A percentile compares a stretch with the other conserved stretches of the same genome.
Conservation (phyloP, 306 rosid genomes). For the Vigna radiata region DNA sequence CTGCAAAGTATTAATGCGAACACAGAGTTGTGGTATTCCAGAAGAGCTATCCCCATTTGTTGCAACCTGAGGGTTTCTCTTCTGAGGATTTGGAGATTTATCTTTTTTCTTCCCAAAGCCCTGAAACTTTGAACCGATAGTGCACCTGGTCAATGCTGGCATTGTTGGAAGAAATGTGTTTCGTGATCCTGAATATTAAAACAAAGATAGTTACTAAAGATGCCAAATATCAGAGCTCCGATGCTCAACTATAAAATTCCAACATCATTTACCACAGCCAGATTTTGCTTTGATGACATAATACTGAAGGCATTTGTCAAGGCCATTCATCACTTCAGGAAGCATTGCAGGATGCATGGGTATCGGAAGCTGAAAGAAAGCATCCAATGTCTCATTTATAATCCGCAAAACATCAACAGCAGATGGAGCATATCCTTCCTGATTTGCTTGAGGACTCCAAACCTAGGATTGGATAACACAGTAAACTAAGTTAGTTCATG, state of each 20-base stretch:
- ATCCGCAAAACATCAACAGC: conserved; percentile 90
- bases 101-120: conserved; percentile 99
- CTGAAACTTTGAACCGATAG: conserved; percentile 84
- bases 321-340: conserved; percentile 91
- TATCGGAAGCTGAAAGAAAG: conserved; percentile 95
- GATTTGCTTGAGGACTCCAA: conserved; percentile 75
- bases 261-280: conserved; percentile 79
- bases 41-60: conserved; percentile 84
- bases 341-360: conserved; percentile 96
- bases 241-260: conserved; percentile 22
- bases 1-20: conserved; percentile 89
- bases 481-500: conserved; percentile 48
- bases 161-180: conserved; percentile 82
- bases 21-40: conserved; percentile 80
- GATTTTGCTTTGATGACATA: conserved; percentile 80
- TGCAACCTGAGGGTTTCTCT: conserved; percentile 88
- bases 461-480: conserved; percentile 61
- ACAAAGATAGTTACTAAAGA: conserved; percentile 44
- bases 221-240: neutral
- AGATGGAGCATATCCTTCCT: conserved; percentile 90
- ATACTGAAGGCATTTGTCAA: conserved; percentile 92
- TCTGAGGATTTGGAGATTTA: conserved; percentile 80
- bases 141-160: conserved; percentile 95
- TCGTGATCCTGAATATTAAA: conserved; percentile 73
- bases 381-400: conserved; percentile 88